A percentile compares a stretch with the other conserved stretches of the same genome.
These are phyloP conservation scores for Cryphonectria nitschkei DNA, from an alignment of 2,329 filamentous ascomycete genomes.

Conservation along the genomic window DNA sequence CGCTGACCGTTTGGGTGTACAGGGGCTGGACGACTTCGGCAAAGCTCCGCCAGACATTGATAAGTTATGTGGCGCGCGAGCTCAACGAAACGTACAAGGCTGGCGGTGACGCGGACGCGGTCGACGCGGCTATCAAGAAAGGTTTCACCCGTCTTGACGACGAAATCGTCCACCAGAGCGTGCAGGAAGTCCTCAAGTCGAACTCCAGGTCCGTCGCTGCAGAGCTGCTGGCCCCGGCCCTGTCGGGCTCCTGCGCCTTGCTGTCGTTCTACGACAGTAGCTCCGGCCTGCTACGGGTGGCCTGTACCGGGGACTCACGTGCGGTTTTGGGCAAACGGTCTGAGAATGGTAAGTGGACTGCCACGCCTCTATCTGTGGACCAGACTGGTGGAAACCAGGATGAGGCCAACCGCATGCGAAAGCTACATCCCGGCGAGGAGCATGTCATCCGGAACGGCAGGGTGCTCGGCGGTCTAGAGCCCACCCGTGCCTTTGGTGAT, in stretches of 20 bases:
- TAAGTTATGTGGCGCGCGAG: slow-evolving; percentile 90
- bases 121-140: slow-evolving; percentile 89
- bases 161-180: slow-evolving; percentile 92
- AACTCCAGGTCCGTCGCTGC: slow-evolving; percentile 90
- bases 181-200: slow-evolving; percentile 85
- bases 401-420: slow-evolving; percentile 80
- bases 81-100: slow-evolving; percentile 90
- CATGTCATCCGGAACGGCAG: slow-evolving; percentile 87
- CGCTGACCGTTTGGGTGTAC: slow-evolving; percentile 33
- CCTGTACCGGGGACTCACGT: slow-evolving; percentile 94
- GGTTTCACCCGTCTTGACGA: slow-evolving; percentile 88
- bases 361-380: slow-evolving; percentile 86
- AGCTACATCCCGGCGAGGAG: slow-evolving; percentile 86
- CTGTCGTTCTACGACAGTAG: slow-evolving; percentile 94
- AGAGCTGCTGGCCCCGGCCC: slow-evolving; percentile 86
- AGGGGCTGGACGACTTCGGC: slow-evolving; percentile 98
- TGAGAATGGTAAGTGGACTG: slow-evolving; percentile 85
- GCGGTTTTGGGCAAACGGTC: slow-evolving; percentile 85
- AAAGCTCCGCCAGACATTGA: slow-evolving; percentile 88
- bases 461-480: slow-evolving; percentile 89
- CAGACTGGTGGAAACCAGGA: slow-evolving; percentile 90
- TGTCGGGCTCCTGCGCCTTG: slow-evolving; percentile 96
- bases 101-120: slow-evolving; percentile 68
- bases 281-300: slow-evolving; percentile 86
- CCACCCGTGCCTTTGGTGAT: slow-evolving; percentile 92